Conservation (phyloP, 768 basidiomycete species). For the Agaricus sinodeliciosus region DNA sequence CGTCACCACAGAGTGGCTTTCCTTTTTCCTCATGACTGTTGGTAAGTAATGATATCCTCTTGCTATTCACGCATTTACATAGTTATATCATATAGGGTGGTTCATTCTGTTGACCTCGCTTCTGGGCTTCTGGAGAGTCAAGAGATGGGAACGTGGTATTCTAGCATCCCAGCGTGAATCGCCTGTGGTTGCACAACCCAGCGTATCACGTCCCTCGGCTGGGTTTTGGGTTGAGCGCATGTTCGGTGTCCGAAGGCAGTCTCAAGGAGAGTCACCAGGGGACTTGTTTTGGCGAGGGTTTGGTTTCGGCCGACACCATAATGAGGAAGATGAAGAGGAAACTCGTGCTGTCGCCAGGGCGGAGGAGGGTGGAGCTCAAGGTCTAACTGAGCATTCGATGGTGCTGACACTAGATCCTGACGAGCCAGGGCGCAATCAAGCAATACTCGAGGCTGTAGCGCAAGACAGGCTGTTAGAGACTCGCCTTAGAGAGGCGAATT, state of each 20-base stretch:
- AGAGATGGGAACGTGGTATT: conserved; percentile 81
- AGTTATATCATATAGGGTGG: conserved; percentile 19
- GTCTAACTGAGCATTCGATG: conserved; percentile 21
- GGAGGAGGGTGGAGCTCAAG: conserved; percentile 22
- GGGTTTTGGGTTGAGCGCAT: conserved; percentile 31
- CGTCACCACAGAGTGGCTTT: conserved; percentile 87
- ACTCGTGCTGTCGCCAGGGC: conserved; percentile 15
- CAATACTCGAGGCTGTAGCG: conserved; percentile 38
- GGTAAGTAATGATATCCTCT: conserved; percentile 32
- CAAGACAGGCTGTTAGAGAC: conserved; percentile 52
- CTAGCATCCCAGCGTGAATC: conserved; percentile 45
- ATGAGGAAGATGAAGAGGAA: conserved; percentile 21
- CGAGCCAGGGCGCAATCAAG: conserved; percentile 38
- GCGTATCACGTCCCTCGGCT: conserved; percentile 18
- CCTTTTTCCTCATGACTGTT: conserved; percentile 90
- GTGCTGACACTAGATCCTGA: conserved; percentile 30
- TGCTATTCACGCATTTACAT: background rate
- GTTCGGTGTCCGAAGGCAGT: conserved; percentile 32
- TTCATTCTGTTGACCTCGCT: conserved; percentile 74
- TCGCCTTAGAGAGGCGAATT: conserved; percentile 57
- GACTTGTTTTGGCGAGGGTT: conserved; percentile 41
- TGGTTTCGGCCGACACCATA: conserved; percentile 27
- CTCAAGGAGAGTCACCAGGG: conserved; percentile 31
- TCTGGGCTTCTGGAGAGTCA: conserved; percentile 85
- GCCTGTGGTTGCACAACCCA: conserved; percentile 13